Conservation (phyloP, 2,329 filamentous ascomycete species). For the Alternaria alternata region DNA sequence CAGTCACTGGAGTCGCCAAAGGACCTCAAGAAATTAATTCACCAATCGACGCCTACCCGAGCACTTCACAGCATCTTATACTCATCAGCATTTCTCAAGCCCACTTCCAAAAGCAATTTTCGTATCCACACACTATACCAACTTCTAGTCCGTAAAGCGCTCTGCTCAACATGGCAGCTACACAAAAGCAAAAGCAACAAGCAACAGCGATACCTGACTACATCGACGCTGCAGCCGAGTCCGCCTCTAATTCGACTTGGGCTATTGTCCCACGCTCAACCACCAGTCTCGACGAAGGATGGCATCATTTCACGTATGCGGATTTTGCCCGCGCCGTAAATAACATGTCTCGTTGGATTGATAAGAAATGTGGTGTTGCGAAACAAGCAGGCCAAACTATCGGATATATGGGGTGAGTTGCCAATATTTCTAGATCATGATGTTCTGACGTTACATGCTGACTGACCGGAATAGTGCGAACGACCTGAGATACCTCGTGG, state of each 20-base stretch:
- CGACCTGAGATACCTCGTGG: slow-evolving; percentile 5
- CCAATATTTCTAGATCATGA: not conserved
- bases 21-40: not conserved
- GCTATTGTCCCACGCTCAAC: slow-evolving; percentile 7
- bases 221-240: slow-evolving; percentile 1
- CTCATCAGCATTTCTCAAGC: no score
- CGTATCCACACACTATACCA: not conserved
- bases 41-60: not conserved
- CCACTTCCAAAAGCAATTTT: not conserved
- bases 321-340: slow-evolving; percentile 1
- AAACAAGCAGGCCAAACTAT: not conserved
- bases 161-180: not conserved
- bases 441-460: not conserved
- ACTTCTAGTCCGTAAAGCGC: not conserved
- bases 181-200: not conserved
- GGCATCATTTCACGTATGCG: slow-evolving; percentile 1
- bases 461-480: not conserved
- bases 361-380: not conserved
- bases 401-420: slow-evolving; percentile 7
- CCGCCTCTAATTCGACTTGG: not conserved
- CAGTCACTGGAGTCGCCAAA: not conserved
- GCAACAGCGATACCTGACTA: not conserved
- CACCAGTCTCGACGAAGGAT: not conserved
- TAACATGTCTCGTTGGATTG: slow-evolving; percentile 7
- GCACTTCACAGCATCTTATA: not conserved